Conservation (phyloP, 1,284 basidiomycete species). For the Irpex rosettiformis region DNA sequence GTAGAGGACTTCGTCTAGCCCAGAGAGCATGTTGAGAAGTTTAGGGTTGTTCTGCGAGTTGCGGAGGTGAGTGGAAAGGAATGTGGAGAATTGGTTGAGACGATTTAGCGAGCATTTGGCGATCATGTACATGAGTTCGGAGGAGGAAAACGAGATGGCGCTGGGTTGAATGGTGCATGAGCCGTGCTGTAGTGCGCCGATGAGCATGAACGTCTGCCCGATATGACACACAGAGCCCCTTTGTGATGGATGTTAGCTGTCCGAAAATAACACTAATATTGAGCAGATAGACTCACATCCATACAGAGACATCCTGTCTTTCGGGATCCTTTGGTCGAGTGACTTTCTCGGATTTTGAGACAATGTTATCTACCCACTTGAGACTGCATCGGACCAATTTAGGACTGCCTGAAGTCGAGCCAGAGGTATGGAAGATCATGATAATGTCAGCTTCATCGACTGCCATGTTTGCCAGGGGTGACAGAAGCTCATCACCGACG, state of each 20-base stretch:
- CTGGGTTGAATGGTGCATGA: conserved; percentile 68
- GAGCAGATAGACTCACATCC: too few species aligned
- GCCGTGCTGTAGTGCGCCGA: conserved; percentile 68
- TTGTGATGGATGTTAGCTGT: too few species aligned
- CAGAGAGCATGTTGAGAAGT: conserved; percentile 49
- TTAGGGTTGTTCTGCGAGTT: conserved; percentile 55
- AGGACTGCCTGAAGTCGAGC: conserved; percentile 69
- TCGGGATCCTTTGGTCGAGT: conserved; percentile 43
- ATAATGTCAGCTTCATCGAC: conserved; percentile 35
- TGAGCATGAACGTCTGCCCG: conserved; percentile 42
- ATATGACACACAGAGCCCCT: conserved; percentile 31
- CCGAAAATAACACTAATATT: too few species aligned
- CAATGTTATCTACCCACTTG: conserved; percentile 54
- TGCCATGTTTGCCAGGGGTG: conserved; percentile 33
- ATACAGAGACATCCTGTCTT: conserved; percentile 54
- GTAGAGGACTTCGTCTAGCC: conserved; percentile 58
- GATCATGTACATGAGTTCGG: conserved; percentile 70
- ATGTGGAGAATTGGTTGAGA: conserved; percentile 65
- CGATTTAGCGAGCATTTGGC: conserved; percentile 60
- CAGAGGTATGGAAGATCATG: conserved; percentile 72
- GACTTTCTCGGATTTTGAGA: conserved; percentile 53
- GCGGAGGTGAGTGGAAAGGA: conserved; percentile 58
- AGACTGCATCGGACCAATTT: conserved; percentile 66
- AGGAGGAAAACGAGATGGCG: conserved; percentile 54
- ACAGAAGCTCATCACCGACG: conserved; percentile 16